A percentile compares a stretch with the other conserved stretches of the same genome.
phyloP scores from a whole-genome alignment of 495 filamentous ascomycete species.

The Penicillium maclennaniae region DNA sequence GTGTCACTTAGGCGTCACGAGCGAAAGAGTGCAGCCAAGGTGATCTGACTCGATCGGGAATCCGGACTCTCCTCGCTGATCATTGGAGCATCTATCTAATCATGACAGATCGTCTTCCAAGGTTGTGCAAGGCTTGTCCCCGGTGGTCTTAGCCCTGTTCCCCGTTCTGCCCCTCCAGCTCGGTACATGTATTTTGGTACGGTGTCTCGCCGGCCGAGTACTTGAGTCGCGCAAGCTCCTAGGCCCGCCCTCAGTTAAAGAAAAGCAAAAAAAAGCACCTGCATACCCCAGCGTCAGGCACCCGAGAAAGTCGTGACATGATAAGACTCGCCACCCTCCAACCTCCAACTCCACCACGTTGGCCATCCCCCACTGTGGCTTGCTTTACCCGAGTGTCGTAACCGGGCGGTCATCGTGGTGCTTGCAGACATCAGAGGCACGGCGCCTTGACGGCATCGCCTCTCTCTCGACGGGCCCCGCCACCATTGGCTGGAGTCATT shows the following conservation, averaged over 20 bases:
- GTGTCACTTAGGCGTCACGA: constrained; percentile 1
- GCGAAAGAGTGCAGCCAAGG: not conserved
- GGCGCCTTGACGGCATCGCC: not conserved
- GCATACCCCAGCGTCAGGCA: constrained; percentile 8
- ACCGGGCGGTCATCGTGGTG: not conserved
- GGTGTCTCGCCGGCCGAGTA: too few species aligned
- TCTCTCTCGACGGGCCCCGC: too few species aligned
- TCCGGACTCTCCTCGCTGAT: not conserved
- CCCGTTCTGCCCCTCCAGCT: not conserved
- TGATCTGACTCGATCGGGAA: not conserved
- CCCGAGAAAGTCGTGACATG: not conserved
- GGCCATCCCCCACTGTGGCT: constrained; percentile 20
- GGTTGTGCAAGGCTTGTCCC: not conserved
- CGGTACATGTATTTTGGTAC: not conserved
- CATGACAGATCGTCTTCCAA: not conserved
- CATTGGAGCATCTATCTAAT: not conserved
- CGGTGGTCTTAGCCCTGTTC: too few species aligned
- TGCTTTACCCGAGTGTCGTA: not conserved
- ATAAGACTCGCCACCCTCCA: not conserved
- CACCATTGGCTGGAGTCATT: not conserved
- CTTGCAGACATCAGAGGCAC: not conserved
- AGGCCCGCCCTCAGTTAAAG: too few species aligned
- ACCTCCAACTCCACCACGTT: not conserved
- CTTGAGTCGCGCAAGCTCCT: too few species aligned
- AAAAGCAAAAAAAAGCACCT: constrained; percentile 19